These are phyloP conservation scores for Clarireedia sp. DNA, from an alignment of 2,329 filamentous ascomycete genomes.

Conservation along the genomic window DNA sequence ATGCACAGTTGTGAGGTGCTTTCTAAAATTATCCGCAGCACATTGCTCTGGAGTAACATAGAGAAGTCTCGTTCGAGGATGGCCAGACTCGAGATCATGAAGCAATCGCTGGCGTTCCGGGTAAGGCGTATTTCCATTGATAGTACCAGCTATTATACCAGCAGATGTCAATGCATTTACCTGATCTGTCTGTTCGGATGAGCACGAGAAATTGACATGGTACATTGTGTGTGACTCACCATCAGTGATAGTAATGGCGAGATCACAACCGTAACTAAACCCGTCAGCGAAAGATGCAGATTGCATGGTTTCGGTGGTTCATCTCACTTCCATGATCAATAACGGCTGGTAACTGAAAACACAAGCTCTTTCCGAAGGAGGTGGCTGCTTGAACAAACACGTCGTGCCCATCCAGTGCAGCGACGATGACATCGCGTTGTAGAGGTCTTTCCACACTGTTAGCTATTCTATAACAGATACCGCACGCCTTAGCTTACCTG, in stretches of 20 bases:
- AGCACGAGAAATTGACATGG: neutral
- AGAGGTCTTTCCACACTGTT: conserved; percentile 51
- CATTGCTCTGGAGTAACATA: conserved; percentile 94
- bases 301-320: too few relatives aligned
- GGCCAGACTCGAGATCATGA: conserved; percentile 76
- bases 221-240: conserved; percentile 39
- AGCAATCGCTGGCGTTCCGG: conserved; percentile 61
- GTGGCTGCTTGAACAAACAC: conserved; percentile 89
- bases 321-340: conserved; percentile 69
- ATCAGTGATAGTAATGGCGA: conserved; percentile 85
- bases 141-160: conserved; percentile 71
- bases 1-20: conserved; percentile 64
- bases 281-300: conserved; percentile 14
- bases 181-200: conserved; percentile 67
- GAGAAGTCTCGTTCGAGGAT: conserved; percentile 73
- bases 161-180: conserved; percentile 69
- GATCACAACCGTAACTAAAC: conserved; percentile 75
- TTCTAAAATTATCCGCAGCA: conserved; percentile 67
- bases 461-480: conserved; percentile 5
- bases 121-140: conserved; percentile 73
- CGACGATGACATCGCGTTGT: conserved; percentile 80
- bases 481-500: conserved; percentile 42
- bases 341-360: conserved; percentile 85
- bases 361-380: conserved; percentile 87
- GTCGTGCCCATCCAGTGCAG: conserved; percentile 75